Conservation (phyloP, 768 basidiomycete genomes). For the Pholiota microspora region DNA sequence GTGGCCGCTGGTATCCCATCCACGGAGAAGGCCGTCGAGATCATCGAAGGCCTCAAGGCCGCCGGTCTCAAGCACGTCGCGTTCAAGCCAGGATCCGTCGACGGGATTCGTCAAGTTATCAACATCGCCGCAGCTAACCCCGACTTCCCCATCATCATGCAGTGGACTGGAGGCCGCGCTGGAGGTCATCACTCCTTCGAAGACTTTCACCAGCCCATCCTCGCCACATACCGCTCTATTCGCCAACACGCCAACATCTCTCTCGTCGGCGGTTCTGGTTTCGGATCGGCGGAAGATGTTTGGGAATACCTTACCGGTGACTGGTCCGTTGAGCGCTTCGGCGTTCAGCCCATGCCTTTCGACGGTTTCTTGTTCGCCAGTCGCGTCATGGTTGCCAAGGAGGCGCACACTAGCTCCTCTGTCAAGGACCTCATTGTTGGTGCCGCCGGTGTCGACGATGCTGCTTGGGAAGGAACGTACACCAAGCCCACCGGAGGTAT, state of each 20-base stretch:
- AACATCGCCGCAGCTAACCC: slow-evolving; percentile 94
- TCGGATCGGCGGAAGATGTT: slow-evolving; percentile 91
- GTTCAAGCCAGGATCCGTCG: slow-evolving; percentile 98
- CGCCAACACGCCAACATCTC: slow-evolving; percentile 86
- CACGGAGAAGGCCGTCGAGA: slow-evolving; percentile 96
- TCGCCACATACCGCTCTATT: slow-evolving; percentile 87
- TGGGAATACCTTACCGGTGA: slow-evolving; percentile 98
- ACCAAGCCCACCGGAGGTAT: slow-evolving; percentile 92
- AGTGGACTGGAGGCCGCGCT: slow-evolving; percentile 99
- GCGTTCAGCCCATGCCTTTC: slow-evolving; percentile 94
- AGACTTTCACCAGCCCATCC: slow-evolving; percentile 96
- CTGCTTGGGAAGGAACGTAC: slow-evolving; percentile 93
- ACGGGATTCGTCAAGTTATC: slow-evolving; percentile 96
- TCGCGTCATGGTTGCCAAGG: slow-evolving; percentile 98
- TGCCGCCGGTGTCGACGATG: slow-evolving; percentile 88
- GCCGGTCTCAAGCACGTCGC: slow-evolving; percentile 95
- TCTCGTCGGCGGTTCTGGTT: slow-evolving; percentile 93
- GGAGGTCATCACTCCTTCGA: slow-evolving; percentile 99
- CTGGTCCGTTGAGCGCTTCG: slow-evolving; percentile 83
- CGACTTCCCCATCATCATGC: slow-evolving; percentile 95
- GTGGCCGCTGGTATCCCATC: slow-evolving; percentile 97
- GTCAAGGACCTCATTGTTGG: slow-evolving; percentile 98
- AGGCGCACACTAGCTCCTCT: slow-evolving; percentile 90
- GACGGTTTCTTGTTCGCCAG: slow-evolving; percentile 96
- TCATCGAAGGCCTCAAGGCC: slow-evolving; percentile 76